Evolutionary conservation across 1,139 yeast genomes (phyloP), one percentile per base, ranked within the genome.

Genomic region (Magnusiomyces ingens): DNA sequence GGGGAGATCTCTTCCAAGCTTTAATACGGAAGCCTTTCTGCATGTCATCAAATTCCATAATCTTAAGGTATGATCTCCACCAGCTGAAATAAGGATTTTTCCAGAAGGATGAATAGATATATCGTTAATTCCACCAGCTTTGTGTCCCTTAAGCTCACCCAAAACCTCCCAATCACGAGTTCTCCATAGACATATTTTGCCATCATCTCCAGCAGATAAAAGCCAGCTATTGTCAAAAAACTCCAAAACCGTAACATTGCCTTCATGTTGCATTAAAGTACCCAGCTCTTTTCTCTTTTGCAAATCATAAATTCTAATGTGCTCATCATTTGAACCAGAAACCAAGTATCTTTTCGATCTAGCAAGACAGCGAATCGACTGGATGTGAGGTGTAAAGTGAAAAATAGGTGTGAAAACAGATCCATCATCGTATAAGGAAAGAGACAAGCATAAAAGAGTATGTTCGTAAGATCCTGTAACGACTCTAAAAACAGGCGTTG

Each of bases 31-130:
- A 5, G 99, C 98, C 71, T 90, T 91, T 66, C 88, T 87, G n/a
- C 90, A 95, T 2, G 98, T 91, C 98, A 93, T 90, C 62, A 94
- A 75, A 67, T 93, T 93, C 99, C 99, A 93, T 58, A 93, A 75
- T 64, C 94, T 76, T 42, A 94, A 77, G 10, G 95, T 85, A 58
- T 79, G 79, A 70, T 93, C 99, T 45, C 79, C 82, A 50, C 95
- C 88, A 4, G 89, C 96, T 55, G 95, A 85, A 37, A 94, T 80
- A 8, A 96, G 97, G 52, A 93, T 82, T 70, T 90, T 79, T 17
- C 96, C 96, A n/a, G 90, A 76, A 15, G 96, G 96, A 67, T 93
- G 99, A 49, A 93, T 85, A 38, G 91, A 85, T 50, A 93, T 65
- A 68, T 89, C 98, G 62, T 85, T 85, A 44, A 94, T 79, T 54